Conservation (phyloP, 176 grass and related monocot genomes). For the Chloris gayana region DNA sequence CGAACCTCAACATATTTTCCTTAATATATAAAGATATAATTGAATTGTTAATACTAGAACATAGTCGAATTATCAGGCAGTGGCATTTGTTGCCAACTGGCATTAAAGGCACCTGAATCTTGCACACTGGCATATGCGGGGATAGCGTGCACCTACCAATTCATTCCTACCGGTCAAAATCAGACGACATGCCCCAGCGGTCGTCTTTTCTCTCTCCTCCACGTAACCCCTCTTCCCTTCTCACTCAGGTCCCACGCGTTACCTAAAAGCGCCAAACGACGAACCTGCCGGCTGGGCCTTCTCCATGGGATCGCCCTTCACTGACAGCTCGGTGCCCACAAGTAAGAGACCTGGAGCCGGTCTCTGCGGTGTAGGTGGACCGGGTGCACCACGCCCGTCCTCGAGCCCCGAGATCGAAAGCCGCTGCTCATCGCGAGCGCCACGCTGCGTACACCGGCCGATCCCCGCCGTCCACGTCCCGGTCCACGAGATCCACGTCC, state of each 20-base stretch:
- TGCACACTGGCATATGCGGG: neutral
- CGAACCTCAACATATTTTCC: neutral
- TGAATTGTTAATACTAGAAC: no score
- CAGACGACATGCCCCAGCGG: slow-evolving; percentile 20
- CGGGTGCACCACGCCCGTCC: slow-evolving; percentile 19
- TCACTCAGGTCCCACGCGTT: slow-evolving; percentile 37
- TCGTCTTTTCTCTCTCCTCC: slow-evolving; percentile 38
- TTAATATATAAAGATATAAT: no score
- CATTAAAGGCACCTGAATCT: slow-evolving; percentile 14
- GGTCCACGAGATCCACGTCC: slow-evolving; percentile 36
- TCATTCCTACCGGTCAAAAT: slow-evolving; percentile 32
- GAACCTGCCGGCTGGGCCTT: neutral
- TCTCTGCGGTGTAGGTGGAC: slow-evolving; percentile 2
- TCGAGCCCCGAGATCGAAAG: slow-evolving; percentile 40
- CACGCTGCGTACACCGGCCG: slow-evolving; percentile 25
- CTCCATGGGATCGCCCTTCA: neutral
- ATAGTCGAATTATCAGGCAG: neutral
- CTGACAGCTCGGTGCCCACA: neutral
- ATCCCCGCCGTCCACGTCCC: slow-evolving; percentile 50
- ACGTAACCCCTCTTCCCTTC: slow-evolving; percentile 35
- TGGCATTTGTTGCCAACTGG: neutral
- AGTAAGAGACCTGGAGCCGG: no score
- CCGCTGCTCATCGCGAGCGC: slow-evolving; percentile 16
- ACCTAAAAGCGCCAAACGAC: slow-evolving; percentile 27
- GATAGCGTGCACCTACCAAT: slow-evolving; percentile 41